A percentile compares a stretch with the other conserved stretches of the same genome.
These are phyloP conservation scores for Boletus sensibilis DNA, from an alignment of 768 basidiomycete species.

Conservation along the genomic window DNA sequence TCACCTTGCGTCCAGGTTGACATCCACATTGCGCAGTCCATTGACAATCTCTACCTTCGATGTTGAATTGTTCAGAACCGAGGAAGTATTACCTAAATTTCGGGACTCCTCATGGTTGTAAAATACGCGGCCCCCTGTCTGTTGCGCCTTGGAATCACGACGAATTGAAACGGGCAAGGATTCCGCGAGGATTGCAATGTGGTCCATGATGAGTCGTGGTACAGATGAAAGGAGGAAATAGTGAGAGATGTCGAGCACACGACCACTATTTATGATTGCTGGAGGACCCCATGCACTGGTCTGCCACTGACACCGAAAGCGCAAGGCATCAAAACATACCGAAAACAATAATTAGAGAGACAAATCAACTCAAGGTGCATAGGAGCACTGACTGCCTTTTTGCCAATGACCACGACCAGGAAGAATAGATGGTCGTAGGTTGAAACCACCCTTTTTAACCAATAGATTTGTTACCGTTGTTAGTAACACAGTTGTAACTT, in stretches of 20 bases:
- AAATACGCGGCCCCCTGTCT: conserved; percentile 3
- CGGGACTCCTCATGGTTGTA: conserved; percentile 13
- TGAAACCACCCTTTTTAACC: too few species aligned
- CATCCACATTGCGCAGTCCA: conserved; percentile 56
- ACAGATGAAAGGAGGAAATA: neutral
- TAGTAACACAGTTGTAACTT: too few species aligned
- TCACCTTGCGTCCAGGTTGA: conserved; percentile 70
- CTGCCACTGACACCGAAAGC: too few species aligned
- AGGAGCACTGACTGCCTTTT: too few species aligned
- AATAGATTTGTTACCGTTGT: too few species aligned
- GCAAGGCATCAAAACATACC: neutral
- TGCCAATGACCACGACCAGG: too few species aligned
- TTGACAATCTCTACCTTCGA: conserved; percentile 51
- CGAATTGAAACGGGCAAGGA: neutral
- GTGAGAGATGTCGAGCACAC: conserved; percentile 15
- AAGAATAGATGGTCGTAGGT: too few species aligned
- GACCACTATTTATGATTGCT: conserved; percentile 14
- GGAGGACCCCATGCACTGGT: neutral
- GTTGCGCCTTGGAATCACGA: conserved; percentile 6
- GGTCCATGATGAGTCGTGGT: conserved; percentile 15
- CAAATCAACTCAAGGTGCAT: too few species aligned
- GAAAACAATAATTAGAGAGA: too few species aligned
- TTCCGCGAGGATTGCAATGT: conserved; percentile 14
- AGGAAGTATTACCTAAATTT: conserved; percentile 33
- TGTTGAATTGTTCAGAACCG: conserved; percentile 37